Conservation (phyloP, 2,329 filamentous ascomycete species). For the Zopfia rhizophila region DNA sequence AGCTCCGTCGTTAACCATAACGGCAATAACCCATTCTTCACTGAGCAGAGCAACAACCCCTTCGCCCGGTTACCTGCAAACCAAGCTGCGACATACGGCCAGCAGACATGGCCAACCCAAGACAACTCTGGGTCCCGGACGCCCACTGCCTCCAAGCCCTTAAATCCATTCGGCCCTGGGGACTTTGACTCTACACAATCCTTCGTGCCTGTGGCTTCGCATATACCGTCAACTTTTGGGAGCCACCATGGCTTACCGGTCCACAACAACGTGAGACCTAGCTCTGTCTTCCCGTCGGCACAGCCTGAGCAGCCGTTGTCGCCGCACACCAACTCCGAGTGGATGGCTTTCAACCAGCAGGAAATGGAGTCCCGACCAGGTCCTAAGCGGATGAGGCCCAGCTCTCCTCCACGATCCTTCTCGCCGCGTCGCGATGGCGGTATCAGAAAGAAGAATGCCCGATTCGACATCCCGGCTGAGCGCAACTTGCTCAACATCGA, state of each 20-base stretch:
- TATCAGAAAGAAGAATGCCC: slow-evolving; percentile 98
- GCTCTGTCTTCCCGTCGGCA: slow-evolving; percentile 60
- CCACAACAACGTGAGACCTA: slow-evolving; percentile 55
- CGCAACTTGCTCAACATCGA: slow-evolving; percentile 96
- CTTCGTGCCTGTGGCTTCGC: slow-evolving; percentile 54
- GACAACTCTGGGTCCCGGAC: slow-evolving; percentile 77
- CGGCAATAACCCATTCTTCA: slow-evolving; percentile 60
- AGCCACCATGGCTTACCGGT: slow-evolving; percentile 50
- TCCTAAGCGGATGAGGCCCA: slow-evolving; percentile 69
- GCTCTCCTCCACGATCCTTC: slow-evolving; percentile 76
- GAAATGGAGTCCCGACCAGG: slow-evolving; percentile 61
- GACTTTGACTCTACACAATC: slow-evolving; percentile 62
- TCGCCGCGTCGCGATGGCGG: slow-evolving; percentile 84
- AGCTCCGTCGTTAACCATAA: slow-evolving; percentile 54
- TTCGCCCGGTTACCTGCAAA: slow-evolving; percentile 71
- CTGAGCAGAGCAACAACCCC: slow-evolving; percentile 62
- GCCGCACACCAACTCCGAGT: slow-evolving; percentile 70
- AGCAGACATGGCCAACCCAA: slow-evolving; percentile 69
- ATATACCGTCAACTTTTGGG: slow-evolving; percentile 50
- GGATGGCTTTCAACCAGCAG: slow-evolving; percentile 62
- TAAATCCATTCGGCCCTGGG: slow-evolving; percentile 68
- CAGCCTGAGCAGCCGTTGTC: slow-evolving; percentile 64
- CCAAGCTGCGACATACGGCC: slow-evolving; percentile 58
- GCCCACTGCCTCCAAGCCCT: slow-evolving; percentile 76
- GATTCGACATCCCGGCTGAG: slow-evolving; percentile 96